Evolutionary conservation across 805 yeast genomes (phyloP).

Genomic region (Diddensiella transvaalensis): DNA sequence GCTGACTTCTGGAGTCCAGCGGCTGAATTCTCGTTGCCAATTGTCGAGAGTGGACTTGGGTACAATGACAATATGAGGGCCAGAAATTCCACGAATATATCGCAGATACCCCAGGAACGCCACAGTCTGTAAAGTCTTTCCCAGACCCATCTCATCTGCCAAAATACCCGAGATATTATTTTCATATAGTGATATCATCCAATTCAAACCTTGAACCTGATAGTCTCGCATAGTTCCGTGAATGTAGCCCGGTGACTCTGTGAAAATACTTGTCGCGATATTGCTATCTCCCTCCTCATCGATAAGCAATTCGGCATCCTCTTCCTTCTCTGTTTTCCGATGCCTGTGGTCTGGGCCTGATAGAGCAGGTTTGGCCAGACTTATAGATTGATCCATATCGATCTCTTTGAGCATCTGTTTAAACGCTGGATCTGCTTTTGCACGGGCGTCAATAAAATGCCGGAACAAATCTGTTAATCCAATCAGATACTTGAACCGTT

Average conservation of each 20-base stretch:
- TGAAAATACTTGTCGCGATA: conserved; percentile 60
- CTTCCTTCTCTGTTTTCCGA: conserved; percentile 91
- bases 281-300: conserved; percentile 59
- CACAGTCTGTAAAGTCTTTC: conserved; percentile 92
- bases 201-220: conserved; percentile 91
- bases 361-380: conserved; percentile 24
- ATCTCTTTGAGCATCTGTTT: conserved; percentile 32
- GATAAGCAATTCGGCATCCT: conserved; percentile 83
- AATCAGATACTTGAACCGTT: conserved; percentile 73
- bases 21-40: conserved; percentile 91
- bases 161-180: conserved; percentile 86
- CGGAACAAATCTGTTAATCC: conserved; percentile 83
- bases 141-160: conserved; percentile 98
- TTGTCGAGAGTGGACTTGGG: conserved; percentile 95
- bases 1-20: conserved; percentile 94
- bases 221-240: conserved; percentile 80
- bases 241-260: conserved; percentile 79
- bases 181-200: conserved; percentile 87
- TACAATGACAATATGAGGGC: conserved; percentile 88
- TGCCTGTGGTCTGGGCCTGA: conserved; percentile 45
- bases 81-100: conserved; percentile 71
- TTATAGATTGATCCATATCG: conserved; percentile 23
- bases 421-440: conserved; percentile 72
- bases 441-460: conserved; percentile 78
- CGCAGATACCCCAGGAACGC: conserved; percentile 86